Percentiles rank a stretch among this genome's conserved stretches.
phyloP scores from a whole-genome alignment of 495 filamentous ascomycete species.

The Cercophora sp. region DNA sequence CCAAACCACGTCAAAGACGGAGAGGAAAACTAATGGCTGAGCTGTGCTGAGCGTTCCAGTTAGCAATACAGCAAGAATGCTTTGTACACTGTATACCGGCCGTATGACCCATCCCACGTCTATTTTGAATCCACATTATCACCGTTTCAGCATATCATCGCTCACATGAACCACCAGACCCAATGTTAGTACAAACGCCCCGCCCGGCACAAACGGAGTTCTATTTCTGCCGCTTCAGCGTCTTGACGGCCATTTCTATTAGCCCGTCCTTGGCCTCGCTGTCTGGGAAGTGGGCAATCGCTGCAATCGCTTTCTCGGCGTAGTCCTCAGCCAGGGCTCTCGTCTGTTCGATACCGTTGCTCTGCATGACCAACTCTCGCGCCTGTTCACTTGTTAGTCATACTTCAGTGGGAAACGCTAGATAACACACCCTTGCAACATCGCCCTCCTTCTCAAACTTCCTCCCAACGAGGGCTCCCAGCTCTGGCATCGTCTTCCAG shows the following conservation, averaged over 20 bases:
- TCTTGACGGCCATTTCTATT: conserved; percentile 89
- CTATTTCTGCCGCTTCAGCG: conserved; percentile 85
- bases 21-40: too few relatives aligned
- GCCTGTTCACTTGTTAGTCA: conserved; percentile 53
- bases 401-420: not conserved
- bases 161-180: too few relatives aligned
- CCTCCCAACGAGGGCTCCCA: conserved; percentile 84
- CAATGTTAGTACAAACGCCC: conserved; percentile 10
- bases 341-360: conserved; percentile 86
- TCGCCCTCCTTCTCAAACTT: conserved; percentile 84
- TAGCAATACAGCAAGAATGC: too few relatives aligned
- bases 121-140: too few relatives aligned
- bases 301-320: conserved; percentile 77
- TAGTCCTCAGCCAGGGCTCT: conserved; percentile 85
- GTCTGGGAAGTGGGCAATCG: conserved; percentile 77
- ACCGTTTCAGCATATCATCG: too few relatives aligned
- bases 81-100: too few relatives aligned
- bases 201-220: not conserved
- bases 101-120: too few relatives aligned
- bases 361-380: conserved; percentile 73
- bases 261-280: conserved; percentile 89
- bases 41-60: too few relatives aligned
- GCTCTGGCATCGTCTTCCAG: conserved; percentile 82
- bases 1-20: too few relatives aligned
- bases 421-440: conserved; percentile 64